These are phyloP conservation scores for Ceratocystis colombiana DNA, from an alignment of 2,329 filamentous ascomycete species.

Conservation along the genomic window DNA sequence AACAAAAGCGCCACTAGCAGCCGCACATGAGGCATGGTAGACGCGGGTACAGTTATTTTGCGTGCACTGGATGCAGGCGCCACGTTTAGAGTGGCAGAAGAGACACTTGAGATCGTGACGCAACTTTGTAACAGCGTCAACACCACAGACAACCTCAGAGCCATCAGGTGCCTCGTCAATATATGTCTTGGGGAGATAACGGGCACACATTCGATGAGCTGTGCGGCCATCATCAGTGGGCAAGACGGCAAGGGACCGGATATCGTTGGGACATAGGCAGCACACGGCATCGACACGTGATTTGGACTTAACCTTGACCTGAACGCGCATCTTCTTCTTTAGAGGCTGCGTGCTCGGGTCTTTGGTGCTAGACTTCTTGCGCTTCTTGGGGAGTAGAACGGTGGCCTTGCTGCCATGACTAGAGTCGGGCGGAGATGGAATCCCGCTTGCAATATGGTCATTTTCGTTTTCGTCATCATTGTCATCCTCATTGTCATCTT, in stretches of 20 bases:
- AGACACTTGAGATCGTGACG: constrained; percentile 87
- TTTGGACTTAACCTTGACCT: constrained; percentile 58
- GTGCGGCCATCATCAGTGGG: constrained; percentile 78
- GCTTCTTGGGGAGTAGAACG: constrained; percentile 36
- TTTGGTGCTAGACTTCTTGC: constrained; percentile 41
- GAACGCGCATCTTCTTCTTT: constrained; percentile 56
- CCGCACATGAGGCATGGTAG: constrained; percentile 91
- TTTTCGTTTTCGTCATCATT: constrained; percentile 53
- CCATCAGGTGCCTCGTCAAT: constrained; percentile 59
- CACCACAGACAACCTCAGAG: constrained; percentile 64
- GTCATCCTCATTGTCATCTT: constrained; percentile 52
- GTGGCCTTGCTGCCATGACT: constrained; percentile 50
- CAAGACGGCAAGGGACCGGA: constrained; percentile 69
- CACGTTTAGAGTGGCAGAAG: constrained; percentile 85
- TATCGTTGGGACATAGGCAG: constrained; percentile 83
- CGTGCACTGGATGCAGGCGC: constrained; percentile 95
- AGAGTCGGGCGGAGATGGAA: constrained; percentile 69
- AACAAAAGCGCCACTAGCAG: constrained; percentile 81
- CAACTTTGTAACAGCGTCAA: constrained; percentile 72
- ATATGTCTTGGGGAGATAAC: constrained; percentile 86
- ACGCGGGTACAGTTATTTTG: constrained; percentile 86
- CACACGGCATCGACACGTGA: constrained; percentile 67
- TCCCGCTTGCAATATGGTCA: constrained; percentile 43
- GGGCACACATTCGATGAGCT: constrained; percentile 78
- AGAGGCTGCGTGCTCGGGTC: constrained; percentile 32